These are phyloP conservation scores for Flaveria ramosissima DNA, from an alignment of 129 eudicot species.

Conservation along the genomic window DNA sequence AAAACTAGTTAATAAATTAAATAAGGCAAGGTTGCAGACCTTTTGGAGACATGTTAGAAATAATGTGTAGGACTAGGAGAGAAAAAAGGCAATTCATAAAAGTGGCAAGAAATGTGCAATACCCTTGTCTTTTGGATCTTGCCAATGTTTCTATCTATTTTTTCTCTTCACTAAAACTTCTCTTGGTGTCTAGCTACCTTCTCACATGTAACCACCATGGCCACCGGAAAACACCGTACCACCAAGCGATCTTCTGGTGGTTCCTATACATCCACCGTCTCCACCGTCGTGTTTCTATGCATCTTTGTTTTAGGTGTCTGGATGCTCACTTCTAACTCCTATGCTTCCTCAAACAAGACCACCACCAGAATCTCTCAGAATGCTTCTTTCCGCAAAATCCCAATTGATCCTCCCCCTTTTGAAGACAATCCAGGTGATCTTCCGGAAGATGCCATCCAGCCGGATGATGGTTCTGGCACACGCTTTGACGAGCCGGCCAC, in stretches of 20 bases:
- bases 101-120: conserved; percentile 33
- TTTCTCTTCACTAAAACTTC: conserved; percentile 24
- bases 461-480: conserved; percentile 34
- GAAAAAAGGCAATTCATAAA: conserved; percentile 28
- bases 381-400: conserved; percentile 24
- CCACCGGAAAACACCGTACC: conserved; percentile 48
- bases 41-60: conserved; percentile 19
- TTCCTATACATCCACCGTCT: conserved; percentile 49
- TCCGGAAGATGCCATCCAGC: conserved; percentile 56
- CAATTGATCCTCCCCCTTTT: conserved; percentile 30
- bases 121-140: conserved; percentile 59
- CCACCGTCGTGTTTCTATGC: conserved; percentile 52
- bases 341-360: conserved; percentile 44
- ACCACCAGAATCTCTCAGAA: conserved; percentile 20
- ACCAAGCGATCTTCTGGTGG: conserved; percentile 55
- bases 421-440: conserved; percentile 66
- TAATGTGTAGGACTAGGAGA: conserved; percentile 25
- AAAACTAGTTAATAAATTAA: not conserved
- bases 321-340: conserved; percentile 56
- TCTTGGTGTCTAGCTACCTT: conserved; percentile 21
- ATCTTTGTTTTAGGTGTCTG: conserved; percentile 61
- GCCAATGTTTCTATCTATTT: conserved; percentile 30
- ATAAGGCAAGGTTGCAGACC: not conserved
- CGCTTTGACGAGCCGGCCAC: conserved; percentile 5
- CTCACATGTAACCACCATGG: conserved; percentile 38